Evolutionary conservation across 257 asterid genomes (phyloP), one percentile per base, ranked within the genome.

Genomic region (Solanum gandarillasii): DNA sequence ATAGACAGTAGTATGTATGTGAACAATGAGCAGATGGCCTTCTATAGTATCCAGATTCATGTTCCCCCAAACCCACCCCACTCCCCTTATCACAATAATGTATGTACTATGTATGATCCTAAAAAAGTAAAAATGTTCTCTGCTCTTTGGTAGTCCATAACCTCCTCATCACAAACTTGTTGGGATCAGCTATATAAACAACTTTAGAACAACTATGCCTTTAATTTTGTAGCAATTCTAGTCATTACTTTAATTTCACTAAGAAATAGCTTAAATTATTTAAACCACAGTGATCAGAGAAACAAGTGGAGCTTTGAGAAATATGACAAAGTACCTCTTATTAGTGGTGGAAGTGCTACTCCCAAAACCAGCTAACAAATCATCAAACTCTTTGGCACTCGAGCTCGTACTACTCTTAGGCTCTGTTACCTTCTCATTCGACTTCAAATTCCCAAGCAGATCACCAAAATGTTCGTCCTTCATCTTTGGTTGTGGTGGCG

Each of bases 291-390:
- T 43, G 38, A 79, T 79, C 7, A 79, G 25, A 43, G 25, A 72
- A 72, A 32, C 82, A 73, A 35, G 8, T 73, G 48, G 29, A 73
- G 48, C 82, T 73, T 72, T 32, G 79, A 72, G 41, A 43, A 43
- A 27, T 27, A 43, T 79, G 38, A 13, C 38, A 43, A 25, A 36
- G 52, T 91, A 97, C 99, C 99, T 96, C 67, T 27, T 79, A 94
- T 86, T 92, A 83, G 88, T 91, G 84, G 88, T 89, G 87, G 93
- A 91, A 75, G 96, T 58, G 86, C 90, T 92, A 86, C 92, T 90
- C 76, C 95, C 96, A 88, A 97, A 92, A 87, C 97, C 98, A 46
- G 94, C 91, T 71, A 96, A 88, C 92, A 96, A 84, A 91, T 96
- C 99, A 87, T 95, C 98, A 43, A 93, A 93, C 18, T 91, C 98